Percentiles rank a stretch among this genome's conserved stretches.
phyloP scores from a whole-genome alignment of 1,139 yeast genomes.

The Casaregolazyma lundiana region DNA sequence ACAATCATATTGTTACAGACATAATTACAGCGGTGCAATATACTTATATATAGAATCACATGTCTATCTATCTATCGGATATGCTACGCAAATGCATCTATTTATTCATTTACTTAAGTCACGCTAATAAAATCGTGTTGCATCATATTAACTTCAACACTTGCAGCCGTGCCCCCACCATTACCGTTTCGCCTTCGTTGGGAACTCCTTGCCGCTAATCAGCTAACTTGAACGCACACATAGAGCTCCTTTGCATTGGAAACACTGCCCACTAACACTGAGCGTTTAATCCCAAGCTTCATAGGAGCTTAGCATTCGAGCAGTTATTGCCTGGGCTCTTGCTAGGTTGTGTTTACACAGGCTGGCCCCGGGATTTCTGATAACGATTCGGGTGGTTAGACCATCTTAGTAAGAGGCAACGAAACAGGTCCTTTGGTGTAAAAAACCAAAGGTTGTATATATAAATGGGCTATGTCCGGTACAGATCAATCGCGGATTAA shows the following conservation, averaged over 20 bases:
- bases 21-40: too few relatives aligned
- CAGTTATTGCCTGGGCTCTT: not conserved
- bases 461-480: not conserved
- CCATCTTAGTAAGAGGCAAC: too few relatives aligned
- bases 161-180: conserved; percentile 1
- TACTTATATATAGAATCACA: too few relatives aligned
- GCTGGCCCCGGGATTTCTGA: not conserved
- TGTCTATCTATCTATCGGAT: too few relatives aligned
- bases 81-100: too few relatives aligned
- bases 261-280: not conserved
- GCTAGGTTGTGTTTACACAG: not conserved
- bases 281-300: not conserved
- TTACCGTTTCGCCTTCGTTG: not conserved
- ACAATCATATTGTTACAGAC: too few relatives aligned
- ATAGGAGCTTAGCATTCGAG: not conserved
- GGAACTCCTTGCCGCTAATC: not conserved
- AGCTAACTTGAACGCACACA: not conserved
- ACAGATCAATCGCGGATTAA: conserved; percentile 14
- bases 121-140: too few relatives aligned
- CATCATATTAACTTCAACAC: too few relatives aligned
- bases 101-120: too few relatives aligned
- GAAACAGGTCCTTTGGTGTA: not conserved
- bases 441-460: not conserved
- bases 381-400: not conserved
- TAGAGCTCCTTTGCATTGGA: not conserved